A percentile compares a stretch with the other conserved stretches of the same genome.
phyloP scores from a whole-genome alignment of 2,329 filamentous ascomycete species.

The Sporothrix phasma region DNA sequence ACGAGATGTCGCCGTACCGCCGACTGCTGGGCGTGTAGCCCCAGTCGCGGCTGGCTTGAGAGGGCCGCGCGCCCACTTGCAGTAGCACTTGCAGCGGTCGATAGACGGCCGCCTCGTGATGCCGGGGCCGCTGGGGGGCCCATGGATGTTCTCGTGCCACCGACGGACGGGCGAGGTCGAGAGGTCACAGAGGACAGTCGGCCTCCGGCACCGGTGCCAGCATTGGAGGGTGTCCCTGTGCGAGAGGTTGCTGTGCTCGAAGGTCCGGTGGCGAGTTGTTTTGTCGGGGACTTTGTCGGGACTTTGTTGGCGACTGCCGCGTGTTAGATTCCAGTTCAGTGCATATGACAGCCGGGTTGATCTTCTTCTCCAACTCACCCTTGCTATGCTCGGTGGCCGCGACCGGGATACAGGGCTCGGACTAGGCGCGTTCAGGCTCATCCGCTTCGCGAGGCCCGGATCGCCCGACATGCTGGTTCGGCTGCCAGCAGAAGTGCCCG shows the following conservation, averaged over 20 bases:
- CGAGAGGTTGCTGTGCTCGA: slow-evolving; percentile 51
- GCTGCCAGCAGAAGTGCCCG: slow-evolving; percentile 13
- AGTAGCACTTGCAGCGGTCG: slow-evolving; percentile 34
- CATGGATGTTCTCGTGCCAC: slow-evolving; percentile 53
- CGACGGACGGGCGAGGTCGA: slow-evolving; percentile 41
- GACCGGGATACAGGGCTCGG: slow-evolving; percentile 58
- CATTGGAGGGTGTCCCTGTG: slow-evolving; percentile 54
- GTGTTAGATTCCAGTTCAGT: not conserved
- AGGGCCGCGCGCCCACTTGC: slow-evolving; percentile 24
- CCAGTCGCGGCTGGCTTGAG: slow-evolving; percentile 13
- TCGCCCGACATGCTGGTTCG: slow-evolving; percentile 36
- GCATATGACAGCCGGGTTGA: not conserved
- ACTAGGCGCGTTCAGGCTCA: slow-evolving; percentile 62
- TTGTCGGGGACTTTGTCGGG: slow-evolving; percentile 70
- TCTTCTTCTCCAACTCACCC: slow-evolving; percentile 36
- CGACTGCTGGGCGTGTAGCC: slow-evolving; percentile 14
- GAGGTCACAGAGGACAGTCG: not conserved
- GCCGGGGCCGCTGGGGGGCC: slow-evolving; percentile 49
- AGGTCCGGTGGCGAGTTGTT: slow-evolving; percentile 49
- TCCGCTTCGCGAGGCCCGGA: slow-evolving; percentile 47
- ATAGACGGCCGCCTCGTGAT: slow-evolving; percentile 33
- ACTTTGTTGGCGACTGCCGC: slow-evolving; percentile 62
- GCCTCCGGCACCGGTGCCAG: slow-evolving; percentile 32
- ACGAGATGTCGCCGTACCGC: slow-evolving; percentile 24
- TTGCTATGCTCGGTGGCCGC: slow-evolving; percentile 45